Conservation (phyloP, 371 early-diverging fungal genomes). For the Mortierella polycephala region DNA sequence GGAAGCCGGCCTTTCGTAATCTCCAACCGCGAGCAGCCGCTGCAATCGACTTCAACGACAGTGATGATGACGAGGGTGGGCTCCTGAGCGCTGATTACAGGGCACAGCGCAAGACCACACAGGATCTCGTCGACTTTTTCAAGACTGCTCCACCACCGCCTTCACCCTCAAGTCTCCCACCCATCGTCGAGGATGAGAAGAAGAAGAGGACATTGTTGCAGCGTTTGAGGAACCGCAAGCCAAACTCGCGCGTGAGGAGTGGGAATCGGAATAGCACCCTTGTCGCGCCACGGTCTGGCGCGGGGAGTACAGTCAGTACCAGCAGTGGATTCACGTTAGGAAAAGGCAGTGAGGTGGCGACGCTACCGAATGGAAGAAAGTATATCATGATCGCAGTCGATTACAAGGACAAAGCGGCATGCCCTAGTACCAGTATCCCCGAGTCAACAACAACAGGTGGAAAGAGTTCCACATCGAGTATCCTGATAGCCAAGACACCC, state of each 20-base stretch:
- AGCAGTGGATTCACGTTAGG: not conserved
- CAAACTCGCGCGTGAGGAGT: not conserved
- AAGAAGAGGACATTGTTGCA: slow-evolving; percentile 46
- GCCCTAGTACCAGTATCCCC: no score
- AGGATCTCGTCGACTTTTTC: slow-evolving; percentile 48
- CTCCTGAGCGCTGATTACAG: slow-evolving; percentile 36
- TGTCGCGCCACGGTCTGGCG: not conserved
- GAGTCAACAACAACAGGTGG: not conserved
- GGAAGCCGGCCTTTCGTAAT: slow-evolving; percentile 19
- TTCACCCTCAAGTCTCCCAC: slow-evolving; percentile 10
- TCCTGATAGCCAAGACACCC: no score
- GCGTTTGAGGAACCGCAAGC: slow-evolving; percentile 29
- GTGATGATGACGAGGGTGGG: slow-evolving; percentile 28
- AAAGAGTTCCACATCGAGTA: not conserved
- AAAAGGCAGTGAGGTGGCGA: slow-evolving; percentile 23
- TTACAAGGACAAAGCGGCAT: slow-evolving; percentile 13
- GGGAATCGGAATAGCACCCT: not conserved
- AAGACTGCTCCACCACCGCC: slow-evolving; percentile 42
- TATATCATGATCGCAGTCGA: slow-evolving; percentile 54
- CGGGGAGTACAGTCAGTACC: slow-evolving; percentile 19
- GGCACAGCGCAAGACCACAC: slow-evolving; percentile 28
- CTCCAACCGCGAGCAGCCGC: slow-evolving; percentile 50
- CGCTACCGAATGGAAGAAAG: slow-evolving; percentile 48
- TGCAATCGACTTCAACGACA: slow-evolving; percentile 37
- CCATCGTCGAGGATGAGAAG: slow-evolving; percentile 31